phyloP scores from a whole-genome alignment of 768 basidiomycete species.

The Lactarius vividus region DNA sequence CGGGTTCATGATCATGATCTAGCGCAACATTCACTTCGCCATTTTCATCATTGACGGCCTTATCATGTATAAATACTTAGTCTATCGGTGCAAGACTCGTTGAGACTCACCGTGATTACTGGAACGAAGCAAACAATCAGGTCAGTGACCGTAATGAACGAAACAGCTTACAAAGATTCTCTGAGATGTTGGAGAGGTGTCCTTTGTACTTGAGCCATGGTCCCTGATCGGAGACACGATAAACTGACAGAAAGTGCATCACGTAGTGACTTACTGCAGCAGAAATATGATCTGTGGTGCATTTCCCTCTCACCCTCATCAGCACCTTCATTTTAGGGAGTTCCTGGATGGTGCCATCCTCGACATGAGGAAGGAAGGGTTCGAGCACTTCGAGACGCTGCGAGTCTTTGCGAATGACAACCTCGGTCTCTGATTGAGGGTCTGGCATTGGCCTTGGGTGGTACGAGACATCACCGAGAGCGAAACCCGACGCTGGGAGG shows the following conservation, averaged over 20 bases:
- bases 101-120: constrained; percentile 75
- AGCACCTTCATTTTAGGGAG: constrained; percentile 80
- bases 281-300: constrained; percentile 98
- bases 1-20: constrained; percentile 57
- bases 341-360: constrained; percentile 56
- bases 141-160: not conserved
- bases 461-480: constrained; percentile 66
- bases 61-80: constrained; percentile 17
- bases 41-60: constrained; percentile 93
- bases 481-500: constrained; percentile 81
- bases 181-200: constrained; percentile 92
- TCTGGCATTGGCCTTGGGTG: constrained; percentile 73
- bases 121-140: constrained; percentile 1
- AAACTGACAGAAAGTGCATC: not conserved
- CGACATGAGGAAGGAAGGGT: constrained; percentile 82
- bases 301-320: constrained; percentile 94
- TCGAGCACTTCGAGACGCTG: constrained; percentile 83
- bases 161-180: constrained; percentile 75
- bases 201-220: constrained; percentile 99
- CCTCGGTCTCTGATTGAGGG: constrained; percentile 71
- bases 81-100: not conserved
- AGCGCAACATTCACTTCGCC: constrained; percentile 91
- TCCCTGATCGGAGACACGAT: constrained; percentile 48
- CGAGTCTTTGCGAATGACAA: constrained; percentile 75
- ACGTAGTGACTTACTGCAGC: constrained; percentile 63